Conservation (phyloP, 2,329 filamentous ascomycete species). For the Ceratocystiopsis brevicomis region DNA sequence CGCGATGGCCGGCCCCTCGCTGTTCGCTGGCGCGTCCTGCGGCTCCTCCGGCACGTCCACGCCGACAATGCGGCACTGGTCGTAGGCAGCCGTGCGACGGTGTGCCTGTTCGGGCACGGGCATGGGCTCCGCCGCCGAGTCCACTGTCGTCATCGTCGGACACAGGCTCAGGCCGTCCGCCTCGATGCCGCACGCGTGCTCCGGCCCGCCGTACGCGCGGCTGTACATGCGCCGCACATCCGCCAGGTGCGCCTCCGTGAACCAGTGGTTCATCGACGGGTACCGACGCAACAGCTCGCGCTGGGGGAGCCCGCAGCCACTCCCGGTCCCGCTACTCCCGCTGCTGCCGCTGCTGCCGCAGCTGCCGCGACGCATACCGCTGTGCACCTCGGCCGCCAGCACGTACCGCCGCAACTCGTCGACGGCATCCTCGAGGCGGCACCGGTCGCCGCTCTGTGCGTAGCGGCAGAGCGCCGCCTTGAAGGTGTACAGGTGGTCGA, state of each 20-base stretch:
- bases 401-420: conserved; percentile 43
- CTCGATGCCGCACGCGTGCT: conserved; percentile 27
- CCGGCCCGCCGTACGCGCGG: conserved; percentile 32
- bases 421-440: conserved; percentile 39
- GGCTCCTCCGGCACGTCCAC: conserved; percentile 2
- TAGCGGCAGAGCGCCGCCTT: conserved; percentile 41
- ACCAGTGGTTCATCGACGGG: conserved; percentile 27
- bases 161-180: conserved; percentile 16
- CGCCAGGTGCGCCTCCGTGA: conserved; percentile 28
- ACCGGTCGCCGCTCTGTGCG: conserved; percentile 23
- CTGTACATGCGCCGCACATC: conserved; percentile 39
- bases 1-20: background rate
- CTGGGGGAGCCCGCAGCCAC: conserved; percentile 28
- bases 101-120: no score
- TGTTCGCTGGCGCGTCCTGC: background rate
- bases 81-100: no score
- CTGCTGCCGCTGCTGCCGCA: conserved; percentile 17
- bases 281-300: conserved; percentile 35
- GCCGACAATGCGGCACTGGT: no score
- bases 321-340: conserved; percentile 3
- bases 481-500: conserved; percentile 46
- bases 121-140: no score
- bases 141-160: background rate
- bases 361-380: no score
- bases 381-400: conserved; percentile 21